Base-by-base conservation (phyloP, 768 basidiomycete species). In the Boletus rubropictus region DNA sequence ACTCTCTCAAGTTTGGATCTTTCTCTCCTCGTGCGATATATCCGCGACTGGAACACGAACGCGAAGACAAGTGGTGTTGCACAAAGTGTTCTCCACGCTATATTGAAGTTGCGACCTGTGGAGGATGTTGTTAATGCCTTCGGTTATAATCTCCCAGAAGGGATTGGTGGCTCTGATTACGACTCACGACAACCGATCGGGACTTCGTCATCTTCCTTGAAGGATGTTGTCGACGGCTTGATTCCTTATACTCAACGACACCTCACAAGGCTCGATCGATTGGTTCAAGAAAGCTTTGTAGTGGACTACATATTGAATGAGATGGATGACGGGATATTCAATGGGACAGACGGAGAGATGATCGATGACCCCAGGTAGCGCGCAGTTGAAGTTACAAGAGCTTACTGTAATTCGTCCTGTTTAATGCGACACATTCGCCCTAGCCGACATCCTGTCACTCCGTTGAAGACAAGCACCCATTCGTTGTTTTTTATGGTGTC, bases 191-290 rank as follows among this genome's bases (percentile, higher is more conserved):
- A 47, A 7, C 31, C 42, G 11, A 58, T 57, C 11, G 60, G 61
- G 8, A 49, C 54, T 46, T 49, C 48, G 43, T 59, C 62, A 37
- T 60, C 50, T 38, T 59, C 63, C 37, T 62, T 89, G 42, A 82
- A 81, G 57, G 91, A 96, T 43, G 66, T 95, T 44, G 67, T 97
- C 10, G 89, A 93, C 38, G 86, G 82, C 4, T 70, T 97, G 45
- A 80, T 97, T 42, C 93, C 96, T 10, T 99, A 98, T 62, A 94
- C 94, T 8, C 91, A 95, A 63, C 78, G 96, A 42, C 96, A 99
- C 69, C 78, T 94, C 35, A 69, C 82, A 31, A 74, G 94, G 55
- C 78, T 93, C 64, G 90, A 94, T 49, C 79, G 82, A 60, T 69
- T 96, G 46, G 79, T 96, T 27, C 90, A 96, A 70, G 96, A 98